Evolutionary conservation across 78 protist species (phyloP).

Genomic region (Mastigamoeba balamuthi): DNA sequence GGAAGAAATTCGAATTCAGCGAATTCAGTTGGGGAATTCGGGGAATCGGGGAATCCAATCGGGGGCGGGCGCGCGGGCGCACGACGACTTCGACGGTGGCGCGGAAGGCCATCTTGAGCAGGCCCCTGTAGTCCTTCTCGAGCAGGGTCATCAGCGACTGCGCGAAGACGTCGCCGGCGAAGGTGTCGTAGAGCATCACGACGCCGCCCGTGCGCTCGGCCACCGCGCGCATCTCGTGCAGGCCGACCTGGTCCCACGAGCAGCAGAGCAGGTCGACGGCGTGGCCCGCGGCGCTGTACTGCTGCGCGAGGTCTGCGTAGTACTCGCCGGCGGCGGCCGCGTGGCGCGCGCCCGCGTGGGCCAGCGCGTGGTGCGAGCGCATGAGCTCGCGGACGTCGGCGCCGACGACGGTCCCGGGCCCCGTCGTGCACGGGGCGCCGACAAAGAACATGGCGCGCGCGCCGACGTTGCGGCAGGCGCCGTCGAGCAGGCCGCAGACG

Average conservation of each 20-base stretch:
- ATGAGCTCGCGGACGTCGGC: constrained; percentile 62
- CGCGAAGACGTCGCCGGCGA: constrained; percentile 62
- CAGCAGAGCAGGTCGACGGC: constrained; percentile 70
- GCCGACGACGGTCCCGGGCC: constrained; percentile 78
- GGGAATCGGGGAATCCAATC: no score
- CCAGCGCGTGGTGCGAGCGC: constrained; percentile 80
- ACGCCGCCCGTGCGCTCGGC: constrained; percentile 57
- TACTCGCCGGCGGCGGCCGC: constrained; percentile 30
- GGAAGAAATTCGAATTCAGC: no score
- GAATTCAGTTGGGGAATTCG: no score
- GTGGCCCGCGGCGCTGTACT: constrained; percentile 59
- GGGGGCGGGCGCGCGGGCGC: no score
- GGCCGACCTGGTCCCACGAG: constrained; percentile 84
- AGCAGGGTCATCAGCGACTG: constrained; percentile 68
- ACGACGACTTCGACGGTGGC: constrained; percentile 62
- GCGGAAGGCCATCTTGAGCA: constrained; percentile 51
- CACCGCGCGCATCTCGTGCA: constrained; percentile 69
- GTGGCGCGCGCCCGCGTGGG: constrained; percentile 50
- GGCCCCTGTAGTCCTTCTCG: constrained; percentile 6
- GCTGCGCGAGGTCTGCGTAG: constrained; percentile 41
- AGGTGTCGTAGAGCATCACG: constrained; percentile 79
- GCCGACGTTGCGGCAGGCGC: constrained; percentile 57
- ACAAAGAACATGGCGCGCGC: constrained; percentile 84
- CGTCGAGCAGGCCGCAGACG: constrained; percentile 71
- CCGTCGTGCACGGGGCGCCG: constrained; percentile 90